These are phyloP conservation scores for Allantophomopsis lycopodina DNA, from an alignment of 2,329 filamentous ascomycete genomes.

Conservation along the genomic window DNA sequence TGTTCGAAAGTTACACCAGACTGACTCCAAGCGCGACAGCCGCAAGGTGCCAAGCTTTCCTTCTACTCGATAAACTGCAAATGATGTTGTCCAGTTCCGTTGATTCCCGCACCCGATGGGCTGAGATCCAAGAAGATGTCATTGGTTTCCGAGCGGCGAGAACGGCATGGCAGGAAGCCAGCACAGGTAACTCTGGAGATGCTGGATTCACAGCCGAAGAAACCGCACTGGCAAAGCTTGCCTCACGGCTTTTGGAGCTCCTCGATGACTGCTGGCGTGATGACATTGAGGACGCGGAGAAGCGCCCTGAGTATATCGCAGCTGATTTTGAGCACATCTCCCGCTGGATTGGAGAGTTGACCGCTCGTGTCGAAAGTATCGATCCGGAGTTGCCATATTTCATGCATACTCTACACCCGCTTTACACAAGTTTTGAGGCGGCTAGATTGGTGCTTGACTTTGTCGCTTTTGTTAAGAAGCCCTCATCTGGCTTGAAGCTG, in stretches of 20 bases:
- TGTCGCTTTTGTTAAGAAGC: not conserved
- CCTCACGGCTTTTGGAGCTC: not conserved
- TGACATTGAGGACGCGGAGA: not conserved
- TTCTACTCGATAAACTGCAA: not conserved
- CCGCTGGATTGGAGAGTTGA: not conserved
- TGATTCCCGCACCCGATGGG: not conserved
- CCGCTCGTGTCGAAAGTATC: constrained; percentile 2
- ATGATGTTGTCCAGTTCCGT: not conserved
- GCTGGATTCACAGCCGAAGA: not conserved
- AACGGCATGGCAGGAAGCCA: not conserved
- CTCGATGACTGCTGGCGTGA: not conserved
- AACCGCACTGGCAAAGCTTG: not conserved
- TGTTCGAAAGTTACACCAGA: constrained; percentile 12
- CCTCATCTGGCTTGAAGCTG: not conserved
- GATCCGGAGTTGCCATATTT: constrained; percentile 6
- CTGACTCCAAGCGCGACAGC: constrained; percentile 10
- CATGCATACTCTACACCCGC: constrained; percentile 11
- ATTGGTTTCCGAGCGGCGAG: not conserved
- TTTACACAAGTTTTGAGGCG: constrained; percentile 15
- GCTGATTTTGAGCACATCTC: constrained; percentile 5
- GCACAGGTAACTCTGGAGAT: too few relatives aligned
- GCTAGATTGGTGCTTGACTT: constrained; percentile 6
- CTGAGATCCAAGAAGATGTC: not conserved
- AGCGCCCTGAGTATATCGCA: not conserved
- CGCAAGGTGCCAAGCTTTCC: constrained; percentile 6